Evolutionary conservation across 2,329 filamentous ascomycete species (phyloP).

Genomic region (Diaporthe citri): DNA sequence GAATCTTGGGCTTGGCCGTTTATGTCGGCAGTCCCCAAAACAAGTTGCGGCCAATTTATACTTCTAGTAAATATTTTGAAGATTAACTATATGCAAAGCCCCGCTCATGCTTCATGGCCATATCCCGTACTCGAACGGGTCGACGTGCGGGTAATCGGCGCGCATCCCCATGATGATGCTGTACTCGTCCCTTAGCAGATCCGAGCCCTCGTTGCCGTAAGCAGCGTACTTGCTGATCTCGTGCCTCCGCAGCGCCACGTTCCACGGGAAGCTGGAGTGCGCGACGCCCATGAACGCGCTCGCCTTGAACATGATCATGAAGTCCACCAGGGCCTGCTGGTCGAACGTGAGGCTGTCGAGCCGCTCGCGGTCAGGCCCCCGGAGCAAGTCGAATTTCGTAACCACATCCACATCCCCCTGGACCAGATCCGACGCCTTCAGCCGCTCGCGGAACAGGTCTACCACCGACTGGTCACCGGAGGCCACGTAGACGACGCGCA

Average conservation of each 20-base stretch:
- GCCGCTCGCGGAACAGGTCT: slow-evolving; percentile 43
- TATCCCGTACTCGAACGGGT: slow-evolving; percentile 47
- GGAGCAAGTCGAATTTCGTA: slow-evolving; percentile 49
- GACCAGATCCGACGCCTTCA: slow-evolving; percentile 27
- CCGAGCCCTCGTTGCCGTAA: slow-evolving; percentile 48
- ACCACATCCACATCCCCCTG: slow-evolving; percentile 46
- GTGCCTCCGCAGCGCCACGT: slow-evolving; percentile 49
- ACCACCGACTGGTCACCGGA: slow-evolving; percentile 48
- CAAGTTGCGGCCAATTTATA: not conserved
- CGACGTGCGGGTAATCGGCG: slow-evolving; percentile 48
- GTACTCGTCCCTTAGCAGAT: slow-evolving; percentile 49
- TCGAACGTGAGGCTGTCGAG: slow-evolving; percentile 48
- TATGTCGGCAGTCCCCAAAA: not conserved
- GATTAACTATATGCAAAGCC: not conserved
- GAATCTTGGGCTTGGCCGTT: not conserved
- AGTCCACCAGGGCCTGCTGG: slow-evolving; percentile 51
- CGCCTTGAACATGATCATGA: slow-evolving; percentile 50
- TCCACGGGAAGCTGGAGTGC: slow-evolving; percentile 51
- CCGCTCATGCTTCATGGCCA: slow-evolving; percentile 45
- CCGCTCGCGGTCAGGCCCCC: slow-evolving; percentile 38
- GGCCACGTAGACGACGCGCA: slow-evolving; percentile 48
- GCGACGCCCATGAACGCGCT: slow-evolving; percentile 51
- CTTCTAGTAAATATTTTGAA: no score
- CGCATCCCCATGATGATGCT: slow-evolving; percentile 50
- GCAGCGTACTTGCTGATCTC: slow-evolving; percentile 47